Evolutionary conservation across 371 early-diverging fungal species (phyloP), one percentile per base, ranked within the genome.

Genomic region (Nosema muscidifuracis): DNA sequence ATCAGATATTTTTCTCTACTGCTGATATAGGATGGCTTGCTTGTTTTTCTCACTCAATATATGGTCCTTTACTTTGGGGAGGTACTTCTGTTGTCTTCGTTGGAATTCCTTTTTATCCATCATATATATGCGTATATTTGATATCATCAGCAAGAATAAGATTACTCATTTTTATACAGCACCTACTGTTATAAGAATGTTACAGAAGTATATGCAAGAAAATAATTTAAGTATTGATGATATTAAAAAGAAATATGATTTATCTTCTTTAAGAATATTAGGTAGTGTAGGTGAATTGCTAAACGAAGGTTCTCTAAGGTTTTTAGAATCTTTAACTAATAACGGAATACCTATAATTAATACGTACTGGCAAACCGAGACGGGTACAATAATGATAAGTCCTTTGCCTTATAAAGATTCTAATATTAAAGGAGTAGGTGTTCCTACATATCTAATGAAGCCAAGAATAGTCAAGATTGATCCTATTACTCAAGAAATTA

Each of bases 211-310:
- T 86, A 86, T 85, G 86, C 47, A 47, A 47, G 47, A 47, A 47
- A 47, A 47, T n/a, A 47, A 47, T 47, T 10, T 47, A 47, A 91
- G 36, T 83, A 87, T 67, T 85, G 85, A 3, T 47, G 63, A 44
- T 43, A 51, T 61, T 26, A 61, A 56, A 50, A 71, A 33, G 16
- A 70, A n/a, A 30, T 55, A 47, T 57, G 38, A 56, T 22, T 28
- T 65, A 31, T 40, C 57, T 18, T 84, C 89, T 12, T 85, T 97
- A 38, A 86, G 92, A 65, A 87, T 92, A 20, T 87, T 96, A 34
- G 95, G 93, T 20, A 88, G 90, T 42, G 96, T 95, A 4, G 97
- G 97, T 51, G 97, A 96, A 84, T 95, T 95, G 43, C 92, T 95
- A 80, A 91, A 94, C 77, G 87, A 89, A 31, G 92, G 93, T 67